Evolutionary conservation across 2,329 filamentous ascomycete species (phyloP).

Genomic region (Diaporthe eres): DNA sequence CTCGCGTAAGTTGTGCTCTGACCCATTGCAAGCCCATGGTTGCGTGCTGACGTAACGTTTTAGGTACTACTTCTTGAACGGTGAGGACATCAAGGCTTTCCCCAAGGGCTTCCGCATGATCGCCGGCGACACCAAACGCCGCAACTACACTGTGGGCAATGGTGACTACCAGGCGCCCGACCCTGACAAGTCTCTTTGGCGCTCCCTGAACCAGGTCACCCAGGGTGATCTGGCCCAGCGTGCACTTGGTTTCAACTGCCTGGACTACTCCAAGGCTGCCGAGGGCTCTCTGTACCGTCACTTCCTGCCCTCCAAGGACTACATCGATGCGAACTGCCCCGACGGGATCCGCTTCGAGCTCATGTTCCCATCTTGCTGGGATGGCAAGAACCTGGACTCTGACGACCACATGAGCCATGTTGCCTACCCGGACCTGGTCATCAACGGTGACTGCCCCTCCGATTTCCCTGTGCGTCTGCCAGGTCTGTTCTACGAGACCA

Average conservation of each 20-base stretch:
- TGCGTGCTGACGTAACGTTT: conserved; percentile 25
- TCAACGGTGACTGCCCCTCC: conserved; percentile 81
- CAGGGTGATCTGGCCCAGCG: conserved; percentile 83
- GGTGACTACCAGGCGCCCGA: conserved; percentile 76
- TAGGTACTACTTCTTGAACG: conserved; percentile 87
- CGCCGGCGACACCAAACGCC: conserved; percentile 77
- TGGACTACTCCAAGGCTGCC: conserved; percentile 79
- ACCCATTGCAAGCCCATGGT: not conserved
- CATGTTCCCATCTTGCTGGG: conserved; percentile 93
- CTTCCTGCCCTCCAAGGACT: conserved; percentile 83
- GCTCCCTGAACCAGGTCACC: conserved; percentile 69
- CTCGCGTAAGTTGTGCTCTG: conserved; percentile 75
- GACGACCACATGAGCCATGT: conserved; percentile 75
- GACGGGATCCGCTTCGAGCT: conserved; percentile 87
- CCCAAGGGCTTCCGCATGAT: conserved; percentile 86
- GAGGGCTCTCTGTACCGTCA: conserved; percentile 87
- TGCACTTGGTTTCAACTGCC: conserved; percentile 93
- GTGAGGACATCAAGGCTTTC: conserved; percentile 76
- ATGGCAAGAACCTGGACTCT: conserved; percentile 74
- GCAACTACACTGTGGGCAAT: conserved; percentile 78
- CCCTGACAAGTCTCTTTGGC: conserved; percentile 79
- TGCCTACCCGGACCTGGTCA: conserved; percentile 83
- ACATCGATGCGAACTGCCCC: conserved; percentile 84
- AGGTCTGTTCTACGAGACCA: conserved; percentile 87
- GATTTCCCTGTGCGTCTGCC: conserved; percentile 78